Percentiles rank a stretch among this genome's conserved stretches.
These are phyloP conservation scores for Saccharomycopsis malanga DNA, from an alignment of 805 yeast species.

Conservation along the genomic window DNA sequence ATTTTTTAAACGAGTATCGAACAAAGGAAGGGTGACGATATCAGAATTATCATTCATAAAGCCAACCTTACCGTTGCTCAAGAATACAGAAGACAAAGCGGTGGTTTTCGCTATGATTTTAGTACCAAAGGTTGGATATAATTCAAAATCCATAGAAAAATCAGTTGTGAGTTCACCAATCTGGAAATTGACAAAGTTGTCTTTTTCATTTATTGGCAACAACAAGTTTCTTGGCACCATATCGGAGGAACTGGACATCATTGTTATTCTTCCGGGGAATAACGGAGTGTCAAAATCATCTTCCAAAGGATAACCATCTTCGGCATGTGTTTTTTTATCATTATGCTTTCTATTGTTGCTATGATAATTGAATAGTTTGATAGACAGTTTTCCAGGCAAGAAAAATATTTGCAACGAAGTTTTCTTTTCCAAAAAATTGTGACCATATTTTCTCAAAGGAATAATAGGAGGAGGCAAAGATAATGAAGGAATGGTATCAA, in stretches of 20 bases:
- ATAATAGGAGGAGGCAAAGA: constrained; percentile 94
- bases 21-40: constrained; percentile 55
- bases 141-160: constrained; percentile 77
- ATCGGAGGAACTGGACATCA: constrained; percentile 68
- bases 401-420: constrained; percentile 70
- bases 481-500: constrained; percentile 81
- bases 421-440: constrained; percentile 86
- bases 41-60: constrained; percentile 31
- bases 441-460: constrained; percentile 91
- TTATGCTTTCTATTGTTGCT: not conserved
- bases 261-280: constrained; percentile 77
- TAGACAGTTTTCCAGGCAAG: constrained; percentile 36
- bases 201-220: constrained; percentile 66
- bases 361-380: constrained; percentile 28
- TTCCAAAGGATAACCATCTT: not conserved
- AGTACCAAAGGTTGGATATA: constrained; percentile 93
- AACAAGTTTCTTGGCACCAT: constrained; percentile 82
- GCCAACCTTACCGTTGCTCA: constrained; percentile 21
- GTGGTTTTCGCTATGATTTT: constrained; percentile 84
- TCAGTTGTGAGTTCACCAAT: constrained; percentile 45
- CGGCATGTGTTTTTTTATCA: not conserved
- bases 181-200: constrained; percentile 70
- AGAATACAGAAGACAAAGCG: constrained; percentile 54
- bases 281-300: constrained; percentile 26
- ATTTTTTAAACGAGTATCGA: constrained; percentile 72